Base-by-base conservation (phyloP, 768 basidiomycete species). In the Boletales sp. region DNA sequence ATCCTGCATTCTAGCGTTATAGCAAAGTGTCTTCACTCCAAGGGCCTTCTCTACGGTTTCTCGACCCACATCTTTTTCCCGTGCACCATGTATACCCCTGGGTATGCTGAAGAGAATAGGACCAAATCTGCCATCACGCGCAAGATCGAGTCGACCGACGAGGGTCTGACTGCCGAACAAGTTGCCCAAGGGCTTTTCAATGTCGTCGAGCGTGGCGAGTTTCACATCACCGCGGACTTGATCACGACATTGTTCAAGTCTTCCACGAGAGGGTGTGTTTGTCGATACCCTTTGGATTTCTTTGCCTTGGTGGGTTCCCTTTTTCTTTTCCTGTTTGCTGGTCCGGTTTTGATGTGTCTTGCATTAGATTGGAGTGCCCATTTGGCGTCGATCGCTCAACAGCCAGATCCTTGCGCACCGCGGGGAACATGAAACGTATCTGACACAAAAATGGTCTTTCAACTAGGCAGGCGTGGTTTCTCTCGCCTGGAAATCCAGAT, bases 61-160 rank as follows among this genome's bases (percentile, higher is more conserved):
- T 73, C 76, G 45, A 79, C 91, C 7, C 90, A 94, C 56, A 81
- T 90, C 39, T 91, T 83, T 70, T 85, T 90, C 70, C 91, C 94
- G 0, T 78, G 78, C 2, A 90, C 90, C 1, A 94, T 96, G 73
- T 79, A 73, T 55, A 82, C 82, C 0, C 85, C 90, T 0, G 90
- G 92, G 0, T 87, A 74, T 53, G 83, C 86, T 15, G 76, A 80
- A 49, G 93, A 94, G 64, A 83, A 88, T 64, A 78, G 76, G 59
- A 77, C 74, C 8, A 95, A 95, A 59, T 94, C 92, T 0, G 74
- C 73, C 28, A 77, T 95, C 51, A 82, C 82, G 10, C 75, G 76
- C 44, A 82, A 84, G 55, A 84, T 96, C 38, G 94, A 94, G 64
- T 85, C 80, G 35, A 70, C 75, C 0, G 92, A 93, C 61, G 75